Evolutionary conservation across 2,329 filamentous ascomycete genomes (phyloP).

Genomic region (Alternaria brassicicola): DNA sequence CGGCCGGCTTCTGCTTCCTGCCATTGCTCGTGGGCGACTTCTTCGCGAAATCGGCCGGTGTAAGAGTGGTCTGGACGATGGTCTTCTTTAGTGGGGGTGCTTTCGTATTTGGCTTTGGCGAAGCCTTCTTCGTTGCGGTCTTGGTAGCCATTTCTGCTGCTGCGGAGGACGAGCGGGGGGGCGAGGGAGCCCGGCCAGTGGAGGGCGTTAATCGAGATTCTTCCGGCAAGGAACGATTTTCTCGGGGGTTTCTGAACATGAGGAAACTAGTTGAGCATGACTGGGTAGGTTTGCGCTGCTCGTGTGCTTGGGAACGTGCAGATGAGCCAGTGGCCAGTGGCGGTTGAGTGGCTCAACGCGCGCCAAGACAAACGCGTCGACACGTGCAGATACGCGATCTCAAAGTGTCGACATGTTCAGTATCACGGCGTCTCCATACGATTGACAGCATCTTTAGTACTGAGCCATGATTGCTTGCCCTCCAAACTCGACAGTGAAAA

Average conservation of each 20-base stretch:
- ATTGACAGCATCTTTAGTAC: background rate
- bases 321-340: conserved; percentile 6
- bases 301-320: background rate
- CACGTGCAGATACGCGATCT: conserved; percentile 7
- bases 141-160: conserved; percentile 31
- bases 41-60: conserved; percentile 39
- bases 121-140: conserved; percentile 28
- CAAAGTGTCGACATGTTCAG: background rate
- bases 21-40: conserved; percentile 40
- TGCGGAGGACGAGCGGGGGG: conserved; percentile 45
- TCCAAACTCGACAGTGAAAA: background rate
- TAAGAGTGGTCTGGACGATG: conserved; percentile 44
- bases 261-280: background rate
- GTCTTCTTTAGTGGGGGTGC: conserved; percentile 29
- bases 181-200: conserved; percentile 60
- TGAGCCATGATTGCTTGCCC: background rate
- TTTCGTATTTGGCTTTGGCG: conserved; percentile 20
- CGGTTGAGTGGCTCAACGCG: background rate
- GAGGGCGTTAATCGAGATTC: conserved; percentile 51
- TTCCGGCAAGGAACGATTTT: conserved; percentile 49
- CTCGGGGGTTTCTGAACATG: conserved; percentile 64
- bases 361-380: conserved; percentile 16
- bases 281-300: background rate
- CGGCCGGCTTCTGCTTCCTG: conserved; percentile 48
- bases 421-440: background rate